Conservation (phyloP, 768 basidiomycete genomes). For the Lactarius psammicola region DNA sequence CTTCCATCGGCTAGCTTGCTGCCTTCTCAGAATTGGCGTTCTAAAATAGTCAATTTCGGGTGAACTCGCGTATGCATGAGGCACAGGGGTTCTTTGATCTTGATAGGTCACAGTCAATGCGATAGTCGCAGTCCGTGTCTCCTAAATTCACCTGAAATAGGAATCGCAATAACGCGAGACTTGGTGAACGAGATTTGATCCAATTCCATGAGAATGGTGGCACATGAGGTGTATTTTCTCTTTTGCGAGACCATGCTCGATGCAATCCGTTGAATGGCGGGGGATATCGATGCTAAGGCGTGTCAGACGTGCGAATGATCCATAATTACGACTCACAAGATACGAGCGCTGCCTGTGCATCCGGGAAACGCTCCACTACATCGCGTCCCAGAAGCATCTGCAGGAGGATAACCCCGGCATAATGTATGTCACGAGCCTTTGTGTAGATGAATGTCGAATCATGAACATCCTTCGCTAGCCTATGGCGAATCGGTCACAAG, state of each 20-base stretch:
- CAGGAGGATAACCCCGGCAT: constrained; percentile 71
- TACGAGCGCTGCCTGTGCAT: constrained; percentile 56
- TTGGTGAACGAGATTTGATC: constrained; percentile 21
- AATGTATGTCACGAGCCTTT: constrained; percentile 77
- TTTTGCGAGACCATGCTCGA: constrained; percentile 59
- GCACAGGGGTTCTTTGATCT: constrained; percentile 54
- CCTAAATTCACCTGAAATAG: constrained; percentile 31
- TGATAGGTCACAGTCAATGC: constrained; percentile 5
- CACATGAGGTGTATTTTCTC: constrained; percentile 56
- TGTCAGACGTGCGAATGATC: constrained; percentile 1
- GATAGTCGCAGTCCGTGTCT: neutral
- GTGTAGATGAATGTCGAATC: constrained; percentile 81
- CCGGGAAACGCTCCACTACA: constrained; percentile 51
- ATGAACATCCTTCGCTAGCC: constrained; percentile 76
- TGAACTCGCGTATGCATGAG: constrained; percentile 46
- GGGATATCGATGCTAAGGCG: constrained; percentile 51
- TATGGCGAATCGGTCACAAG: constrained; percentile 32
- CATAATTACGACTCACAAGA: constrained; percentile 45
- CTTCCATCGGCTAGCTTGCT: constrained; percentile 78
- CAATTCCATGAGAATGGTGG: constrained; percentile 56
- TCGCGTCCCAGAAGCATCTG: constrained; percentile 86
- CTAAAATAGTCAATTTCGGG: constrained; percentile 68
- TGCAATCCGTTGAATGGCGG: constrained; percentile 49
- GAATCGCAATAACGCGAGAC: constrained; percentile 29
- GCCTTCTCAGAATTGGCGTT: constrained; percentile 39